These are phyloP conservation scores for Apiotrichum brassicae DNA, from an alignment of 1,284 basidiomycete genomes.

Conservation along the genomic window DNA sequence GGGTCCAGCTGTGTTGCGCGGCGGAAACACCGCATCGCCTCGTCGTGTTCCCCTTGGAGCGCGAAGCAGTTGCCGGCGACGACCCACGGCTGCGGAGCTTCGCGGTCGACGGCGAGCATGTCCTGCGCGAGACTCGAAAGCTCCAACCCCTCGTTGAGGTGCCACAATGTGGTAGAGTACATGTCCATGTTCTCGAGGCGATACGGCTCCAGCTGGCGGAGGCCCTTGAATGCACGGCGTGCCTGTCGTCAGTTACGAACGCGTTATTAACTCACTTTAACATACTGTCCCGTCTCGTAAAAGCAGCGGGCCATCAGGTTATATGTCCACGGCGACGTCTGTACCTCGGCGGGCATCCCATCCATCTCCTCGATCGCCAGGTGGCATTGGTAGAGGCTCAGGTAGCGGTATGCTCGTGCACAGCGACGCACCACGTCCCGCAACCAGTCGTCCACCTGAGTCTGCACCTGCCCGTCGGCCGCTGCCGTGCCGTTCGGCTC, in stretches of 20 bases:
- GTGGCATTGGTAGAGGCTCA: slow-evolving; percentile 68
- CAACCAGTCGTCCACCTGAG: slow-evolving; percentile 72
- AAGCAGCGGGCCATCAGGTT: slow-evolving; percentile 75
- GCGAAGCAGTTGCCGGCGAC: slow-evolving; percentile 90
- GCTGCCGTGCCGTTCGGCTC: slow-evolving; percentile 58
- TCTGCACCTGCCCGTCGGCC: slow-evolving; percentile 61
- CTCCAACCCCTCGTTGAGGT: slow-evolving; percentile 69
- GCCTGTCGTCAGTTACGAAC: slow-evolving; percentile 51
- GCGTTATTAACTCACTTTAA: slow-evolving; percentile 55
- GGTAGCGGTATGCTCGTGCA: slow-evolving; percentile 64
- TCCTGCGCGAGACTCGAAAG: slow-evolving; percentile 87
- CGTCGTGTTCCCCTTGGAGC: slow-evolving; percentile 77
- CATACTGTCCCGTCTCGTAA: slow-evolving; percentile 80
- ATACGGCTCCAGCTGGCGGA: slow-evolving; percentile 74
- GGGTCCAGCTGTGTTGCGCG: slow-evolving; percentile 78
- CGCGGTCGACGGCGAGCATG: slow-evolving; percentile 69
- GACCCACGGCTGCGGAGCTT: slow-evolving; percentile 85
- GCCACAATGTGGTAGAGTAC: slow-evolving; percentile 90
- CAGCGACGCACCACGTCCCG: slow-evolving; percentile 74
- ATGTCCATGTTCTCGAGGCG: slow-evolving; percentile 84
- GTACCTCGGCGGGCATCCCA: slow-evolving; percentile 65
- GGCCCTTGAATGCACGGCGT: slow-evolving; percentile 73
- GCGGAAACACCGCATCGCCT: slow-evolving; percentile 85
- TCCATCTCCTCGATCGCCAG: slow-evolving; percentile 68
- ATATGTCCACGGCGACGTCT: slow-evolving; percentile 67